Percentiles rank a stretch among this genome's conserved stretches.
phyloP scores from a whole-genome alignment of 768 basidiomycete genomes.

The Auriscalpium vulgare region DNA sequence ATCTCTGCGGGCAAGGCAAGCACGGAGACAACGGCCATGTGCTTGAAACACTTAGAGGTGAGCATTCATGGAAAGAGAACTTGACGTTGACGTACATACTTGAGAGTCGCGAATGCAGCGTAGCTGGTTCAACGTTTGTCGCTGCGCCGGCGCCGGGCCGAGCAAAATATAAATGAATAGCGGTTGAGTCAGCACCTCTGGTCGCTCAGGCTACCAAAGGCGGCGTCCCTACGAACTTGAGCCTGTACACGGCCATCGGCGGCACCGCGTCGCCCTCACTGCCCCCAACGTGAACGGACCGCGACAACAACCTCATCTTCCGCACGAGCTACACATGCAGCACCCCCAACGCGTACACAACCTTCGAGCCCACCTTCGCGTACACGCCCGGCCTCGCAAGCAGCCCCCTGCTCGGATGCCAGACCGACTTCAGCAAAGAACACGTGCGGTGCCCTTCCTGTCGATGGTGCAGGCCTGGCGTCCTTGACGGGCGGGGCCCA shows the following conservation, averaged over 20 bases:
- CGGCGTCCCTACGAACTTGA: constrained; percentile 6
- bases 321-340: constrained; percentile 69
- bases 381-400: constrained; percentile 50
- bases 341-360: constrained; percentile 68
- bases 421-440: constrained; percentile 59
- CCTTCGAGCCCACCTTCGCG: constrained; percentile 60
- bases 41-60: no score
- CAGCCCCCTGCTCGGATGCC: constrained; percentile 59
- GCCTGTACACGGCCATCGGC: constrained; percentile 10
- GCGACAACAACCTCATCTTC: constrained; percentile 59
- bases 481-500: no score
- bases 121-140: no score
- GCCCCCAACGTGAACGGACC: constrained; percentile 37
- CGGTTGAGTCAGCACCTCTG: no score
- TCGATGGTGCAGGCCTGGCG: constrained; percentile 20
- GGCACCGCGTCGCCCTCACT: constrained; percentile 19
- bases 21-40: no score
- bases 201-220: constrained; percentile 22
- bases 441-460: constrained; percentile 36
- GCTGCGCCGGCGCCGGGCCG: no score
- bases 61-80: no score
- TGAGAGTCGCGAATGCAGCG: no score
- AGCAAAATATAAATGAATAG: no score
- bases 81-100: no score
- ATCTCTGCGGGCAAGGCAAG: no score